Evolutionary conservation across 192 early-diverging fungal genomes (phyloP).

Genomic region (Coemansia sp.): DNA sequence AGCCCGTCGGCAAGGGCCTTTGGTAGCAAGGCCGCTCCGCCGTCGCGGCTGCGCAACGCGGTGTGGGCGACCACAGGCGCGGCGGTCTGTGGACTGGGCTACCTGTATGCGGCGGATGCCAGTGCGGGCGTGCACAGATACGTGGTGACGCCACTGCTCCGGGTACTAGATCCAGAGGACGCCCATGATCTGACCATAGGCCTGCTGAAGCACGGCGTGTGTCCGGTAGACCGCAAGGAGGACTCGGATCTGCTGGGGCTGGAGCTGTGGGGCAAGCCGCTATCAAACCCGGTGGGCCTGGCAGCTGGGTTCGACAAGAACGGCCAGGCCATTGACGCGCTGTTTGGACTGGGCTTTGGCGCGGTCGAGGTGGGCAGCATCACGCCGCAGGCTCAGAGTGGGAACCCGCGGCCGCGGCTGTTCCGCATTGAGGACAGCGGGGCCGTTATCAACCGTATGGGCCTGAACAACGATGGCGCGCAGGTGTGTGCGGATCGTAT

Average conservation of each 20-base stretch:
- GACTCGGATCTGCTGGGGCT: constrained; percentile 56
- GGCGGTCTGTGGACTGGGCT: constrained; percentile 40
- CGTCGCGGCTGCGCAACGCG: constrained; percentile 19
- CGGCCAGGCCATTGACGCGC: constrained; percentile 75
- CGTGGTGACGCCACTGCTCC: constrained; percentile 63
- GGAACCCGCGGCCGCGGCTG: constrained; percentile 80
- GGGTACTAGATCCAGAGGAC: constrained; percentile 64
- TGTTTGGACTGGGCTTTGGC: constrained; percentile 83
- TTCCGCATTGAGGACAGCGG: constrained; percentile 70
- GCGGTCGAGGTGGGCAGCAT: constrained; percentile 86
- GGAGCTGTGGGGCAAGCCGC: constrained; percentile 62
- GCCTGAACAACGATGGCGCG: constrained; percentile 82
- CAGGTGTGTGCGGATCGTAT: constrained; percentile 57
- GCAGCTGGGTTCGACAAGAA: constrained; percentile 94
- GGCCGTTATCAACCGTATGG: constrained; percentile 86
- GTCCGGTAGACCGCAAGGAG: constrained; percentile 53
- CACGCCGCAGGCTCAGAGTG: constrained; percentile 78
- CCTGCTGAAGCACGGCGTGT: constrained; percentile 55
- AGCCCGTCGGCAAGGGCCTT: constrained; percentile 14
- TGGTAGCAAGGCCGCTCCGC: constrained; percentile 21
- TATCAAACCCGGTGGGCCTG: constrained; percentile 77
- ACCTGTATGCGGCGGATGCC: constrained; percentile 61
- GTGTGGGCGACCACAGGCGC: constrained; percentile 32
- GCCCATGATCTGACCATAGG: constrained; percentile 66
- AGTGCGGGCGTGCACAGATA: constrained; percentile 67